These are phyloP conservation scores for Echium plantagineum DNA, from an alignment of 257 asterid species.

Conservation along the genomic window DNA sequence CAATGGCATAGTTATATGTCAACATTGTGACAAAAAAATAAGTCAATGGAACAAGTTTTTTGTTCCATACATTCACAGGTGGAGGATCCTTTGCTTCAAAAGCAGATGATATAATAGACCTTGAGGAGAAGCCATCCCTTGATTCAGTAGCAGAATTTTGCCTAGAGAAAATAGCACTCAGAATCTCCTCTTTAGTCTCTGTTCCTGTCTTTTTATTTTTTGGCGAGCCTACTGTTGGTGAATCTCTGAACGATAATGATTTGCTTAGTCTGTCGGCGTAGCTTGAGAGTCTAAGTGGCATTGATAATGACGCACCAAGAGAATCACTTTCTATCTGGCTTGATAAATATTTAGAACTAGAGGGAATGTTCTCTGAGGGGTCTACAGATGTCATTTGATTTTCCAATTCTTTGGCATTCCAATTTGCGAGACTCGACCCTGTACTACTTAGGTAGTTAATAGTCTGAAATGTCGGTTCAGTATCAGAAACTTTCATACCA, in stretches of 20 bases:
- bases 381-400: constrained; percentile 34
- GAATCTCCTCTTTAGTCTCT: constrained; percentile 76
- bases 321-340: constrained; percentile 44
- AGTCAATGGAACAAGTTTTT: neutral
- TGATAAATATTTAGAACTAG: constrained; percentile 23
- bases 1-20: constrained; percentile 6
- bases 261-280: constrained; percentile 87
- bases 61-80: constrained; percentile 49
- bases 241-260: constrained; percentile 45
- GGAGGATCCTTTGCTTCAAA: constrained; percentile 34
- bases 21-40: neutral
- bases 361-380: constrained; percentile 41
- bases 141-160: constrained; percentile 47
- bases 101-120: constrained; percentile 49
- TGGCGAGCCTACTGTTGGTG: constrained; percentile 54
- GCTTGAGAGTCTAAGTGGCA: constrained; percentile 17
- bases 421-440: constrained; percentile 38
- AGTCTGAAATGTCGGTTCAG: constrained; percentile 35
- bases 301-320: constrained; percentile 45
- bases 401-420: constrained; percentile 26
- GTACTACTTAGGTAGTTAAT: constrained; percentile 32
- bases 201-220: constrained; percentile 82
- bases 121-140: constrained; percentile 44
- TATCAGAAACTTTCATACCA: constrained; percentile 47
- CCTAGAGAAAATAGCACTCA: constrained; percentile 54